phyloP scores from a whole-genome alignment of 768 basidiomycete species.

The Phaeotremella fagi region DNA sequence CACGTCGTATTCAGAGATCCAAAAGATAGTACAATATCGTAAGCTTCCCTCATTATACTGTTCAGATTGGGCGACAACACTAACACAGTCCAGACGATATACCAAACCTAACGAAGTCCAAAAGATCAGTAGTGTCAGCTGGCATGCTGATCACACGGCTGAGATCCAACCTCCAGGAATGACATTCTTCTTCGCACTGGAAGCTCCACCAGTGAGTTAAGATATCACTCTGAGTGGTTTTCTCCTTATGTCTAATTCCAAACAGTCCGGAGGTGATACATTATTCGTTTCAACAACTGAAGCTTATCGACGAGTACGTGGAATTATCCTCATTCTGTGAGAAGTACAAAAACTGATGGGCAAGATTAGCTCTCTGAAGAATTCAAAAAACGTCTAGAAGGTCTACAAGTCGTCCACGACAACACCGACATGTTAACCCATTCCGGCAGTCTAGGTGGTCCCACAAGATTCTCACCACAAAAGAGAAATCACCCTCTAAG shows the following conservation, averaged over 20 bases:
- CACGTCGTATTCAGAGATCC: conserved; percentile 59
- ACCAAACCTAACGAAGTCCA: not conserved
- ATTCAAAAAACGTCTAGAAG: conserved; percentile 59
- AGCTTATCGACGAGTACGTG: conserved; percentile 49
- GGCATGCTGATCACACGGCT: conserved; percentile 49
- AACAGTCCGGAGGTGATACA: conserved; percentile 54
- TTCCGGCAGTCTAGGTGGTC: conserved; percentile 52
- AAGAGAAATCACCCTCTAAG: conserved; percentile 48
- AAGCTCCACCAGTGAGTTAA: conserved; percentile 9
- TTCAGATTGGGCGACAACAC: too few relatives aligned
- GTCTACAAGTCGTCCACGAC: conserved; percentile 57
- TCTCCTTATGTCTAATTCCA: not conserved
- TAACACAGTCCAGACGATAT: not conserved
- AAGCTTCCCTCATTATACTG: not conserved
- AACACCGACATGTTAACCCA: conserved; percentile 56
- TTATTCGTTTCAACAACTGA: conserved; percentile 58
- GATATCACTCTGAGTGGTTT: not conserved
- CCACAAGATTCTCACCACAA: conserved; percentile 55
- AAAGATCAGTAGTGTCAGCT: not conserved
- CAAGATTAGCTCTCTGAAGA: conserved; percentile 54
- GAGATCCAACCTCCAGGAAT: conserved; percentile 59
- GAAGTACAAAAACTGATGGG: conserved; percentile 41
- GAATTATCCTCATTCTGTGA: too few relatives aligned
- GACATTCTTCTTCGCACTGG: conserved; percentile 58
- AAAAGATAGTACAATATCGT: conserved; percentile 44